These are phyloP conservation scores for Geranium incanum DNA, from an alignment of 441 rosid genomes.

Conservation along the genomic window DNA sequence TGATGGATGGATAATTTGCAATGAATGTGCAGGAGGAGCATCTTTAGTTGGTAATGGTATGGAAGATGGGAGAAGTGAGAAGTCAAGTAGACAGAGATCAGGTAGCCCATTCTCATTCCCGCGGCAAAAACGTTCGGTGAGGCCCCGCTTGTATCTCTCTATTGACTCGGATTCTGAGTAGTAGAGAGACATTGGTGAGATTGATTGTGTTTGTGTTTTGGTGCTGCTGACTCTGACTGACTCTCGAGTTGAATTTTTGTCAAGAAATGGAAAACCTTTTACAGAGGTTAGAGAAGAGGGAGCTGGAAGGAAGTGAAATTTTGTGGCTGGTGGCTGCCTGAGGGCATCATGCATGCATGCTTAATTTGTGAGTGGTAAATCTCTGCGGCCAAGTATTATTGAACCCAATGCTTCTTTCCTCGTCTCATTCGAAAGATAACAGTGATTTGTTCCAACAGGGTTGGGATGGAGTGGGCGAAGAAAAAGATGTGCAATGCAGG, in stretches of 20 bases:
- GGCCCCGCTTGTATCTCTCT: conserved; percentile 65
- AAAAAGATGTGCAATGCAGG: too few species aligned
- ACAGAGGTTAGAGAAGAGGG: neutral
- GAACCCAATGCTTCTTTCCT: too few species aligned
- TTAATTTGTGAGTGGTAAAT: conserved; percentile 25
- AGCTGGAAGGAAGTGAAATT: neutral
- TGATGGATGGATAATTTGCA: too few species aligned
- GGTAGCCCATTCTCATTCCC: conserved; percentile 70
- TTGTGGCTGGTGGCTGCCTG: conserved; percentile 23
- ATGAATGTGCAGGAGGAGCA: conserved; percentile 24
- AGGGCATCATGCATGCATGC: conserved; percentile 1
- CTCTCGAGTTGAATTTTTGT: conserved; percentile 5
- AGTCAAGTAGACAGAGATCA: conserved; percentile 60
- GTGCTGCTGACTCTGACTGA: neutral
- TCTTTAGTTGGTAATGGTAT: conserved; percentile 60
- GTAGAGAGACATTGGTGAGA: conserved; percentile 10
- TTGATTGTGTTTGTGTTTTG: neutral
- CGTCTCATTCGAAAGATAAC: too few species aligned
- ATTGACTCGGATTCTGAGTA: conserved; percentile 79
- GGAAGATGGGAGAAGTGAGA: conserved; percentile 63
- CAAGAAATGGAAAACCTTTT: neutral
- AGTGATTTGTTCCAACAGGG: too few species aligned
- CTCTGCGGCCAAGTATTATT: neutral
- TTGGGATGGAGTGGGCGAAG: too few species aligned
- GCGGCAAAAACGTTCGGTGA: conserved; percentile 81